Base-by-base conservation (phyloP, 305 asterid species). In the Fraxinus angustifolia region DNA sequence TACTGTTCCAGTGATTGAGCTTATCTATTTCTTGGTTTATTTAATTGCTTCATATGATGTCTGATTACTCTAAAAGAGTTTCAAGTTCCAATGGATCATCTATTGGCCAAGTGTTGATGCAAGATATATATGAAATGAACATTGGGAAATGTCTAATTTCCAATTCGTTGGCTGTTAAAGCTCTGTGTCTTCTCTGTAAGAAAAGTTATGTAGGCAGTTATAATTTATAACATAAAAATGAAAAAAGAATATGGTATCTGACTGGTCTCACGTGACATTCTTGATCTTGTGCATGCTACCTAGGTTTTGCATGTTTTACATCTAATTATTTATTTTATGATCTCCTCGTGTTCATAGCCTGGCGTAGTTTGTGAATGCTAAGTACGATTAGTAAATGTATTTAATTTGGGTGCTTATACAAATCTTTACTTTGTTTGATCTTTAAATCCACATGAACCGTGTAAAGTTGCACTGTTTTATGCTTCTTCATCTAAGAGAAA, bases 31-130 rank as follows among this genome's bases (percentile, higher is more conserved):
- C 53, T 50, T 50, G 62, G n/a, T 50, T 50, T 50, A 38, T 34
- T 11, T 35, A 1, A 42, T 79, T 62, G 40, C 56, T 38, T 60
- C 40, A 23, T 11, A 30, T 67, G n/a, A 53, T 77, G 78, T 70
- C 77, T 75, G 86, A 53, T 62, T 70, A 40, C 70, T 68, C n/a
- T 80, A 80, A 67, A 77, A 48, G 75, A 81, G 84, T 84, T 87
- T 82, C 91, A 87, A 87, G 87, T 91, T 85, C 91, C 91, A 81
- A 90, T 72, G 81, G 80, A 85, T 81, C 42, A 83, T 80, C 72
- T 81, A 80, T 83, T 89, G 88, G 84, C 82, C 26, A 62, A 81
- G 70, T 84, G 87, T 87, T 89, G 87, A 86, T 84, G 86, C 84
- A 76, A 85, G 74, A 56, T 80, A 76, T 53, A 53, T n/a, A 53